phyloP scores from a whole-genome alignment of 2,329 filamentous ascomycete species.

The Bipolaris cookei region DNA sequence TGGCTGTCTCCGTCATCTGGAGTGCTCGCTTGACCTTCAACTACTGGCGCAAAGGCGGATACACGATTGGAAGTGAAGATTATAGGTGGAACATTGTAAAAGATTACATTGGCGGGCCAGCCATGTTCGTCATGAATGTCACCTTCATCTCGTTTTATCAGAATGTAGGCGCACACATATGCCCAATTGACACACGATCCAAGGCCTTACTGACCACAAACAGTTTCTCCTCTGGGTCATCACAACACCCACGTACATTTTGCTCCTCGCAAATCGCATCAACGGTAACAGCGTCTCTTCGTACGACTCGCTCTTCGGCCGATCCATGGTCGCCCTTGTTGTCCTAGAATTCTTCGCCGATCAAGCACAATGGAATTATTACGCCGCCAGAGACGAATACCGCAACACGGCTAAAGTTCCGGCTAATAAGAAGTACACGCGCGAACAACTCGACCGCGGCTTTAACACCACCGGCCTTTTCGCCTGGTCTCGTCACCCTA shows the following conservation, averaged over 20 bases:
- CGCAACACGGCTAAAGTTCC: conserved; percentile 74
- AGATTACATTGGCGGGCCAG: conserved; percentile 64
- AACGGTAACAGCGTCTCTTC: conserved; percentile 56
- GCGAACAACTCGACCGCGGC: conserved; percentile 84
- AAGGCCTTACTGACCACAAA: conserved; percentile 5
- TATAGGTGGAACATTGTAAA: conserved; percentile 89
- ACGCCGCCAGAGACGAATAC: conserved; percentile 80
- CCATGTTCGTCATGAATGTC: conserved; percentile 86
- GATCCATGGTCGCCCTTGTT: conserved; percentile 62
- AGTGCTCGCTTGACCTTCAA: conserved; percentile 93
- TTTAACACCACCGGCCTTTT: conserved; percentile 86
- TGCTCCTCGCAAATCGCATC: conserved; percentile 74
- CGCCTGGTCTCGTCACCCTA: conserved; percentile 89
- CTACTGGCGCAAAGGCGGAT: conserved; percentile 95
- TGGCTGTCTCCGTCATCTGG: conserved; percentile 77
- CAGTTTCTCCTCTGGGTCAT: conserved; percentile 78
- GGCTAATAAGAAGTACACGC: conserved; percentile 64
- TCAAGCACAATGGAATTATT: conserved; percentile 91
- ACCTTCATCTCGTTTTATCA: conserved; percentile 88
- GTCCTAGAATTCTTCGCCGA: conserved; percentile 82
- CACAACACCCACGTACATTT: conserved; percentile 80
- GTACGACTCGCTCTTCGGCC: conserved; percentile 65
- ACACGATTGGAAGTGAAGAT: conserved; percentile 86
- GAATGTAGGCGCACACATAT: conserved; percentile 50
- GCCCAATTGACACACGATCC: not conserved